A percentile compares a stretch with the other conserved stretches of the same genome.
Evolutionary conservation across 2,329 filamentous ascomycete genomes (phyloP).

Genomic region (Penicillium vulpinum): DNA sequence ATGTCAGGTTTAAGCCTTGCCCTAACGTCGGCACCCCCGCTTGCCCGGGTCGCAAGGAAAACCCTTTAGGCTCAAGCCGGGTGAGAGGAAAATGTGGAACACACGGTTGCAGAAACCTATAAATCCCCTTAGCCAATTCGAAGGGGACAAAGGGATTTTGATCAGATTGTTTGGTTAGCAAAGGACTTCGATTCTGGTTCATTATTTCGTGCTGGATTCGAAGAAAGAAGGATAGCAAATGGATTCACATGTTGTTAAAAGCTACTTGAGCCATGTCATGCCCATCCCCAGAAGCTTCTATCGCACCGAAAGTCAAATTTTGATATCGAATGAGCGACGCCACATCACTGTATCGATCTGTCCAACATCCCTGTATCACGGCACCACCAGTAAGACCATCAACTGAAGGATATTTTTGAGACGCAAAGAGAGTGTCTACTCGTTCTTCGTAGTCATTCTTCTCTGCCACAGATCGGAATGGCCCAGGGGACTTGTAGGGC

Average conservation of each 20-base stretch:
- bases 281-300: not conserved
- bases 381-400: not conserved
- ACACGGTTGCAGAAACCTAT: not conserved
- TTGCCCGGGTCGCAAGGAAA: not conserved
- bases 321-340: not conserved
- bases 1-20: not conserved
- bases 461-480: not conserved
- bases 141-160: not conserved
- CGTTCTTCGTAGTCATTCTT: not conserved
- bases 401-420: not conserved
- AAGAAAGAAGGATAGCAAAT: not conserved
- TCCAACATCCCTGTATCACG: not conserved
- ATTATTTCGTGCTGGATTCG: not conserved
- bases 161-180: not conserved
- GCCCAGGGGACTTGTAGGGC: not conserved
- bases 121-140: not conserved
- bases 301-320: not conserved
- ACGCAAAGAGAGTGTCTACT: not conserved
- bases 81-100: not conserved
- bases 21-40: not conserved
- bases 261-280: too few relatives aligned
- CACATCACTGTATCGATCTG: not conserved
- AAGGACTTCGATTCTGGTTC: not conserved
- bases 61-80: not conserved
- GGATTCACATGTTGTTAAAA: not conserved